Base-by-base conservation (phyloP, 805 yeast species). In the Kregervanrija fluxuum region DNA sequence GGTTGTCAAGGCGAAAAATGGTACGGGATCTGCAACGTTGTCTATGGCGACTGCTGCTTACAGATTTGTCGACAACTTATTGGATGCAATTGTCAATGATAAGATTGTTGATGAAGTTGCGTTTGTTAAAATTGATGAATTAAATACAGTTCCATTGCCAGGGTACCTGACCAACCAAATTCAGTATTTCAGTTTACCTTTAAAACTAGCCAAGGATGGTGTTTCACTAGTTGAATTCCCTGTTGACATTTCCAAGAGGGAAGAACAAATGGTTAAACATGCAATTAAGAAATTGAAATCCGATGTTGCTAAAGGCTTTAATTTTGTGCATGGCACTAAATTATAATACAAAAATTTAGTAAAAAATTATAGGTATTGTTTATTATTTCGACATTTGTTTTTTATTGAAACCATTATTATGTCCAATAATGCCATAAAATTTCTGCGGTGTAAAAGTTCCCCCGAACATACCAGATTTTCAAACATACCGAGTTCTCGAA, bases 41-140 rank as follows among this genome's bases (percentile, higher is more conserved):
- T 85, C 95, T 30, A 91, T 90, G 97, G 97, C 97, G 9, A 84
- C 81, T 57, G 96, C 96, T 33, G 96, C 95, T 33, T 86, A 77
- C 71, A 75, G 82, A 54, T 84, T 88, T 62, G 85, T 89, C 30
- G 81, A 77, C 51, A 67, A 69, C 35, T 62, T 57, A 30, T 14
- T 56, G 1, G 42, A 37, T 17, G 75, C 54, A 2, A 38, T 47
- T 11, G 31, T 22, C 8, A 31, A n/a, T 2, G 47, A 54, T 38
- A 48, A 2, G 4, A 14, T 11, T 3, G 45, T 60, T 3, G 70
- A 75, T 5, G 80, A 75, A 49, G 69, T 76, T 9, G 67, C 79
- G 3, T 75, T 69, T 55, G 60, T 75, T 31, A 77, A 77, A 56
- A 71, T 83, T 50, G 76, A 78, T 11, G 80, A 77, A 14, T 56